Base-by-base conservation (phyloP, 768 basidiomycete genomes). In the Macrolepiota fuliginosa region DNA sequence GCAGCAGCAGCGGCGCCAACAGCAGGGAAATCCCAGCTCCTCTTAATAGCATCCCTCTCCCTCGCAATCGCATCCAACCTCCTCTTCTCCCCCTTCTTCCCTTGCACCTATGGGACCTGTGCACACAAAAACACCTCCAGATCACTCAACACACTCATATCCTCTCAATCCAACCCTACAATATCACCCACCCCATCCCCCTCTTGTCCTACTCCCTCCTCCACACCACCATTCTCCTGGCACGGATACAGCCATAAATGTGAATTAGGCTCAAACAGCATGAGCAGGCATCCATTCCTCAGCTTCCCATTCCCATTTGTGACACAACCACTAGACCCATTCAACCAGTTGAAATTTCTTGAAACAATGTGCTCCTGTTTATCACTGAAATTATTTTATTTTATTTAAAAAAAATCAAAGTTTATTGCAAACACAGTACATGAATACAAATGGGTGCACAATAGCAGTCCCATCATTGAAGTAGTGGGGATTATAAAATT, bases 81-180 rank as follows among this genome's bases (percentile, higher is more conserved):
- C 15, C 65, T 66, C 59, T 72, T 77, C 70, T 71, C 77, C 52
- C 66, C 53, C 42, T 61, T 45, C 27, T 63, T 35, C 24, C 13
- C 73, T 67, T 54, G 50, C 29, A 7, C 29, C 29, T n/a, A n/a
- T n/a, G n/a, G n/a, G n/a, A 32, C 29, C 42, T 54, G 57, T 61
- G 72, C 79, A 67, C 72, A 71, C 32, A 73, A 72, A 66, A 89
- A 90, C 10, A 81, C 80, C 52, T 80, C 81, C 1, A 84, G 83
- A 65, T 91, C 86, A 68, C 88, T 90, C 67, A 92, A 71, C 22
- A 87, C 85, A 61, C 88, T 86, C 46, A 82, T 91, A 58, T 91
- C 90, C 4, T 80, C 80, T 66, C 90, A 92, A 69, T 89, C 88
- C 54, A 92, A 83, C 70, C 91, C 90, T 10, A 91, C 81, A 25